phyloP scores from a whole-genome alignment of 2,329 filamentous ascomycete species.

The Arthrobotrys pseudoclavata region DNA sequence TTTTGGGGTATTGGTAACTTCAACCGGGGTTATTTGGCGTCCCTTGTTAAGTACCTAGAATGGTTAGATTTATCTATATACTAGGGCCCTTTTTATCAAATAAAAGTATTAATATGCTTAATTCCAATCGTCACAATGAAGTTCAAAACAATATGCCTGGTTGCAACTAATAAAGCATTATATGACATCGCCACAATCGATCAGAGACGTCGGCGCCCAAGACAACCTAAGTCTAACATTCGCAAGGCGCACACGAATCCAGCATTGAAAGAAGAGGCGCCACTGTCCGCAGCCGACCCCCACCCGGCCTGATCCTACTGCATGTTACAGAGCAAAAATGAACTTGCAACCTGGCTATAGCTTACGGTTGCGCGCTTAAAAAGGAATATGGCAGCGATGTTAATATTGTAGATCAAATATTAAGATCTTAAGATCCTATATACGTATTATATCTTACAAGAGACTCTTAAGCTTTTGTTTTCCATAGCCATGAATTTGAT shows the following conservation, averaged over 20 bases:
- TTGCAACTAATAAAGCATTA: not conserved
- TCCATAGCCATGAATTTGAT: not conserved
- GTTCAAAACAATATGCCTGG: not conserved
- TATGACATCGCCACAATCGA: not conserved
- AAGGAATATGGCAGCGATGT: no score
- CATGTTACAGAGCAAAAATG: not conserved
- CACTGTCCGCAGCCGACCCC: slow-evolving; percentile 12
- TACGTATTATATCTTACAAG: no score
- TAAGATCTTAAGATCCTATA: no score
- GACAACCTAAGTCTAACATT: not conserved
- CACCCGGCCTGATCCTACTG: not conserved
- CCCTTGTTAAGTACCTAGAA: not conserved
- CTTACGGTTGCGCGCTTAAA: no score
- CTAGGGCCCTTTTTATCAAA: not conserved
- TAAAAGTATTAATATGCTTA: not conserved
- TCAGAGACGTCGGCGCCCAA: not conserved
- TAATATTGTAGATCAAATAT: no score
- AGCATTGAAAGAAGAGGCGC: slow-evolving; percentile 7
- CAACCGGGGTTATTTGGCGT: not conserved
- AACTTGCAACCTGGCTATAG: no score
- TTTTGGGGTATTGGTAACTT: not conserved
- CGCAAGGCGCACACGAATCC: slow-evolving; percentile 11
- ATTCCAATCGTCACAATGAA: not conserved
- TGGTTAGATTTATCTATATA: not conserved
- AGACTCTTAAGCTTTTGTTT: no score